phyloP scores from a whole-genome alignment of 352 stramenopile species.

The Pythium scleroteichum region DNA sequence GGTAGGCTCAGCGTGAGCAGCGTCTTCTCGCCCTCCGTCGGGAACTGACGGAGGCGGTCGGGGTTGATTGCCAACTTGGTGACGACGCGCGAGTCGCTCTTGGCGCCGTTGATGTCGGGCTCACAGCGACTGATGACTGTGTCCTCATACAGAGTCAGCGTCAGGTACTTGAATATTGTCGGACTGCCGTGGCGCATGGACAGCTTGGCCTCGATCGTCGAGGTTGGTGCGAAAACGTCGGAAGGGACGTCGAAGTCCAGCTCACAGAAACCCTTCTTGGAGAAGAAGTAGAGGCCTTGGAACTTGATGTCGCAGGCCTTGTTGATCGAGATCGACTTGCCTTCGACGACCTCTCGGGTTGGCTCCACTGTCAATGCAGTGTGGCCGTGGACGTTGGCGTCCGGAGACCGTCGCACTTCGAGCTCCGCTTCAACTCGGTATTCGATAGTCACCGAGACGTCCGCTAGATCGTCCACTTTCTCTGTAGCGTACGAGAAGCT shows the following conservation, averaged over 20 bases:
- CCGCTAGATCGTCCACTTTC: background rate
- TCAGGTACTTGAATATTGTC: background rate
- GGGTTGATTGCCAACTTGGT: background rate
- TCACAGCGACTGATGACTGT: background rate
- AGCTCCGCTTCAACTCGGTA: conserved; percentile 9
- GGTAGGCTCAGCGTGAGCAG: conserved; percentile 1
- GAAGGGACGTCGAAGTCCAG: conserved; percentile 1
- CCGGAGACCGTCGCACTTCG: background rate
- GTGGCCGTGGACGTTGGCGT: background rate
- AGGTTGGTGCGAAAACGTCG: conserved; percentile 1
- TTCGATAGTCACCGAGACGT: conserved; percentile 1
- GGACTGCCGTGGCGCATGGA: background rate
- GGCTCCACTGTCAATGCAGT: conserved; percentile 2
- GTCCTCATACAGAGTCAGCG: conserved; percentile 8
- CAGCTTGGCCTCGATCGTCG: conserved; percentile 5
- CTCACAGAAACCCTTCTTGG: conserved; percentile 5
- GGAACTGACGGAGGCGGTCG: no score
- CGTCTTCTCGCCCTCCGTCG: background rate
- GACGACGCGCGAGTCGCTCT: conserved; percentile 7
- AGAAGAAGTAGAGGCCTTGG: background rate
- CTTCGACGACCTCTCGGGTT: background rate
- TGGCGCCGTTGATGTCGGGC: background rate
- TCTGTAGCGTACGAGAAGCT: conserved; percentile 11
- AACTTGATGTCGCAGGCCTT: conserved; percentile 2
- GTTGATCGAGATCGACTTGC: background rate